Percentiles rank a stretch among this genome's conserved stretches.
Conservation (phyloP, 148 eudicot species). For the Heliosperma pusillum region DNA sequence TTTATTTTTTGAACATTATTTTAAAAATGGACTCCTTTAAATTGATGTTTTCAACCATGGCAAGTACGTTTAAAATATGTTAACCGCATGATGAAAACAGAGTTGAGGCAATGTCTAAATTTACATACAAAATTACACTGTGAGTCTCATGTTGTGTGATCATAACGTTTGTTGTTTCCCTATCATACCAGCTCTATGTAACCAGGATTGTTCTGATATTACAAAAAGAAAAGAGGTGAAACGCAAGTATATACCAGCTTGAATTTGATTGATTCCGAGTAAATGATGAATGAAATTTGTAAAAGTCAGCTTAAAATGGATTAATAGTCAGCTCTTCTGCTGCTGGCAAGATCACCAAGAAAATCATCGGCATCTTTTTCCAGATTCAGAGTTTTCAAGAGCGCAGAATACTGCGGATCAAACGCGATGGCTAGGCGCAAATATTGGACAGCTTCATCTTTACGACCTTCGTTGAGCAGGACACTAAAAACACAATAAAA, state of each 20-base stretch:
- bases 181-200: neutral
- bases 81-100: too few species aligned
- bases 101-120: too few species aligned
- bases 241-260: neutral
- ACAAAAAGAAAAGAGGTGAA: neutral
- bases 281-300: neutral
- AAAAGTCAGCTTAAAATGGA: neutral
- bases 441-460: too few species aligned
- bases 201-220: neutral
- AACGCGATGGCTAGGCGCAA: too few species aligned
- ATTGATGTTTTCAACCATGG: too few species aligned
- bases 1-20: too few species aligned
- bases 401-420: slow-evolving; percentile 27
- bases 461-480: too few species aligned
- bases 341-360: slow-evolving; percentile 52
- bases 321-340: slow-evolving; percentile 66
- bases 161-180: neutral
- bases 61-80: too few species aligned
- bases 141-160: neutral
- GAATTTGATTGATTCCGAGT: neutral
- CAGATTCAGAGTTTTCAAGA: slow-evolving; percentile 41
- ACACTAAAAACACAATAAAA: too few species aligned
- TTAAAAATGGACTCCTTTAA: too few species aligned
- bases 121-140: neutral
- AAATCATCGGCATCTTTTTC: slow-evolving; percentile 46